Percentiles rank a stretch among this genome's conserved stretches.
Evolutionary conservation across 2,329 filamentous ascomycete species (phyloP).

Genomic region (Dendryphion nanum): DNA sequence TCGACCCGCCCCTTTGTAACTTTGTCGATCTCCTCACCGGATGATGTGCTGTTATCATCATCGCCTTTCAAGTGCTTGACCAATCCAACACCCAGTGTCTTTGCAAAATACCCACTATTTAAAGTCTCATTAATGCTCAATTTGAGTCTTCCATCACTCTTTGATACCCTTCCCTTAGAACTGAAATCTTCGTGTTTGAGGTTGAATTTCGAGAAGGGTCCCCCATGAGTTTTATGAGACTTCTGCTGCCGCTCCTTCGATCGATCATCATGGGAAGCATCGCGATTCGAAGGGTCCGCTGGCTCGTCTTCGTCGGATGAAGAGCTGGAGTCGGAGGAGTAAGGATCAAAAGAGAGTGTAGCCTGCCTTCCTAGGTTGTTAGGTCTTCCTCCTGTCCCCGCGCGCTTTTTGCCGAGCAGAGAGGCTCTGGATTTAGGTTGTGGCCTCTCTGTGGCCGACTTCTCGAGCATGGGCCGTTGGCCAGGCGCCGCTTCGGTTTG

Average conservation of each 20-base stretch:
- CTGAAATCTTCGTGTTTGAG: conserved; percentile 64
- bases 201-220: conserved; percentile 54
- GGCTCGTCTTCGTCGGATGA: conserved; percentile 23
- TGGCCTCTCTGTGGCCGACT: conserved; percentile 31
- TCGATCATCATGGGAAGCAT: background rate
- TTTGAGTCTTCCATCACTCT: conserved; percentile 67
- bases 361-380: conserved; percentile 15
- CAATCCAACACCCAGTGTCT: conserved; percentile 66
- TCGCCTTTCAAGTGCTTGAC: conserved; percentile 53
- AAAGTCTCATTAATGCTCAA: conserved; percentile 71
- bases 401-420: conserved; percentile 18
- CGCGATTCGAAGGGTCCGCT: conserved; percentile 5
- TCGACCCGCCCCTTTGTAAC: too few relatives aligned
- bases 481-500: background rate
- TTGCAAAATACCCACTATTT: conserved; percentile 70
- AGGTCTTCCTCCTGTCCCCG: conserved; percentile 10
- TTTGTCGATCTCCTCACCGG: conserved; percentile 10
- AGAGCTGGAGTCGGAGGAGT: conserved; percentile 22
- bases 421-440: conserved; percentile 21
- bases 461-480: conserved; percentile 16
- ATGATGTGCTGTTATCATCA: conserved; percentile 18
- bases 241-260: background rate
- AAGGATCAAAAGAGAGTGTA: conserved; percentile 32
- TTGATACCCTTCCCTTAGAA: conserved; percentile 64
- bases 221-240: conserved; percentile 6